Conservation (phyloP, 2,329 filamentous ascomycete genomes). For the Sporothrix brunneoviolacea region DNA sequence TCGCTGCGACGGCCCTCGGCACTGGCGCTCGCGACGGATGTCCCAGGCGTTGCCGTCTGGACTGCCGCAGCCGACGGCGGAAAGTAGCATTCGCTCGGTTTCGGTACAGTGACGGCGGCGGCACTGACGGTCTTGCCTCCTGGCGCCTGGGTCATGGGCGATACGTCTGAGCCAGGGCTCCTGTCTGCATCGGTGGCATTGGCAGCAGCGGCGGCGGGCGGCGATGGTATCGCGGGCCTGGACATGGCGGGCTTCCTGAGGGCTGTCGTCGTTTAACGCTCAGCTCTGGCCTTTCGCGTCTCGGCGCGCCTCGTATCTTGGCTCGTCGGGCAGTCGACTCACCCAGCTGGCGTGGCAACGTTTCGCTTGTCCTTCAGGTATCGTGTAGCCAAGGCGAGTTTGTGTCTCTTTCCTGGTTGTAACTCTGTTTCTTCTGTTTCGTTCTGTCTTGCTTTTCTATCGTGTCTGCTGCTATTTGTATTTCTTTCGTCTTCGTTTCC, state of each 20-base stretch:
- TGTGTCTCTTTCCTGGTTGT: background rate
- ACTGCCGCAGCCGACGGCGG: slow-evolving; percentile 9
- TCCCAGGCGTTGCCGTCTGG: background rate
- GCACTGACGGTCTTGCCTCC: too few relatives aligned
- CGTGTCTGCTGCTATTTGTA: background rate
- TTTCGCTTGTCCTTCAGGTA: background rate
- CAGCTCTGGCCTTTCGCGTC: too few relatives aligned
- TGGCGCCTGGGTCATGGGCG: slow-evolving; percentile 31
- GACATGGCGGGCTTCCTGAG: background rate
- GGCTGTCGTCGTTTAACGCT: too few relatives aligned
- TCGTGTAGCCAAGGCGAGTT: too few relatives aligned
- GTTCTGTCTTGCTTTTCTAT: too few relatives aligned
- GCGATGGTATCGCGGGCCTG: background rate
- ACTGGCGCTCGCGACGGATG: slow-evolving; percentile 6
- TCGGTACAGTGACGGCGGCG: slow-evolving; percentile 14
- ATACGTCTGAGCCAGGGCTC: slow-evolving; percentile 38
- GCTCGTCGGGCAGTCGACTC: too few relatives aligned
- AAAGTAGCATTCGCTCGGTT: slow-evolving; percentile 23
- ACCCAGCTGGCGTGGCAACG: background rate
- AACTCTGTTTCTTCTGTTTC: too few relatives aligned
- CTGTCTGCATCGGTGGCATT: slow-evolving; percentile 17
- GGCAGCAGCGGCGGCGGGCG: background rate
- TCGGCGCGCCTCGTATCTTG: too few relatives aligned
- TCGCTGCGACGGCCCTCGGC: slow-evolving; percentile 2
- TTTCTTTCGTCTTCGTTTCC: background rate